Evolutionary conservation across 169 alveolate genomes (phyloP), one percentile per base, ranked within the genome.

Genomic region (Toxoplasma gondii): DNA sequence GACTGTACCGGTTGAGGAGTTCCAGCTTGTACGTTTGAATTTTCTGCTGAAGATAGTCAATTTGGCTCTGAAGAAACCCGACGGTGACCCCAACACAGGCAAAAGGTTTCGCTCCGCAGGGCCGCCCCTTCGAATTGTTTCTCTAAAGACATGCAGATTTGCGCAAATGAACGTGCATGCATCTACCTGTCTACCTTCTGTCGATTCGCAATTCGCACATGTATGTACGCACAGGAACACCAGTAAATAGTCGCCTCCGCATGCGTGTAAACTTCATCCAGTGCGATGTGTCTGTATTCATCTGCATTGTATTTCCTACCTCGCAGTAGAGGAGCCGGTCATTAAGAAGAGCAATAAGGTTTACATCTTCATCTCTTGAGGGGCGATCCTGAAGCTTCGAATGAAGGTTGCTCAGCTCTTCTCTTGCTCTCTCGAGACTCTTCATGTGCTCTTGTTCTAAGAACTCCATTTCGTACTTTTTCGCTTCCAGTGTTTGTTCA

Each of bases 41-140:
- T 82, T 82, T 82, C 90, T 82, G n/a, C 67, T 82, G 90, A 19
- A 82, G 90, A 39, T 12, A 10, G 38, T 82, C 90, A 39, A 82
- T 43, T 22, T 82, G 90, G 39, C 41, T n/a, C 90, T 82, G 90
- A 31, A 44, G 67, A 82, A 10, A 82, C n/a, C n/a, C 43, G 16
- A 36, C 29, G 2, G 53, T 24, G 34, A 27, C 27, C 88, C 58
- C 58, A 49, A 24, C n/a, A 24, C 22, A 0, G 58, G 4, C 58
- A 49, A 49, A 17, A 17, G 27, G 22, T 17, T 49, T 49, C 22
- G 58, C 58, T 9, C 58, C 22, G 12, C 58, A 17, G 58, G 12
- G 58, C 58, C 27, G 22, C 27, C 12, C 58, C 58, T 17, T 5
- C 58, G 58, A 49, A 0, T 9, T 49, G 12, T 49, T 9, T 17